These are phyloP conservation scores for Gaeumannomyces tritici DNA, from an alignment of 2,329 filamentous ascomycete genomes.

Conservation along the genomic window DNA sequence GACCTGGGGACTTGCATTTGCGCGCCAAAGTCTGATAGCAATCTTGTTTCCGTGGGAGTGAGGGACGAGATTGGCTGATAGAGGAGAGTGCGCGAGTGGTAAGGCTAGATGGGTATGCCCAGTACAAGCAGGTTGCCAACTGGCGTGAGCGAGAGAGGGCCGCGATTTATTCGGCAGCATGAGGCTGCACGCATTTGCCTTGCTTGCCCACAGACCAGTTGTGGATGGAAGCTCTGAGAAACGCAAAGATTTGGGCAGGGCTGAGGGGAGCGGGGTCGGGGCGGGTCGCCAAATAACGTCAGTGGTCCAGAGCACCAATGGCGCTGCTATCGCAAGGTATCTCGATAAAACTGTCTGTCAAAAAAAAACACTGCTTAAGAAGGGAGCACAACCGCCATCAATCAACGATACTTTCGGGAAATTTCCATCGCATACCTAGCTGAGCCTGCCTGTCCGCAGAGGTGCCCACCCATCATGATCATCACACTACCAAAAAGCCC, in stretches of 20 bases:
- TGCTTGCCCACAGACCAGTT: neutral
- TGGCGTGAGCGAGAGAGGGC: constrained; percentile 3
- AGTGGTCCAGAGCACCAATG: neutral
- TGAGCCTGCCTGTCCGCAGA: neutral
- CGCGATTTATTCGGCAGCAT: constrained; percentile 4
- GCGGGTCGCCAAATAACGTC: neutral
- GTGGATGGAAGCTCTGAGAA: constrained; percentile 15
- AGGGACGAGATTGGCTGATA: neutral
- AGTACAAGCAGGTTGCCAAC: neutral
- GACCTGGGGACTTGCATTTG: neutral
- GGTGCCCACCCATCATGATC: neutral
- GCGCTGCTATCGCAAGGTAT: neutral
- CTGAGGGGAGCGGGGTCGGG: constrained; percentile 3
- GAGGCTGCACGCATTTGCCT: constrained; percentile 4
- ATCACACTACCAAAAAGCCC: neutral
- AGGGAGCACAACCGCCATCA: neutral
- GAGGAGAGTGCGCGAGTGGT: neutral
- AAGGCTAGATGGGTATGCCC: neutral
- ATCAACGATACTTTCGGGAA: neutral
- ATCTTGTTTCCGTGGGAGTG: neutral
- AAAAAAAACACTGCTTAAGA: neutral
- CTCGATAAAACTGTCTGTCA: too few species aligned
- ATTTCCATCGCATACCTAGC: neutral
- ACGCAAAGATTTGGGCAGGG: constrained; percentile 12
- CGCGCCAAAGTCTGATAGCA: neutral